phyloP scores from a whole-genome alignment of 1,139 yeast species.

The Nematodospora anomalae region DNA sequence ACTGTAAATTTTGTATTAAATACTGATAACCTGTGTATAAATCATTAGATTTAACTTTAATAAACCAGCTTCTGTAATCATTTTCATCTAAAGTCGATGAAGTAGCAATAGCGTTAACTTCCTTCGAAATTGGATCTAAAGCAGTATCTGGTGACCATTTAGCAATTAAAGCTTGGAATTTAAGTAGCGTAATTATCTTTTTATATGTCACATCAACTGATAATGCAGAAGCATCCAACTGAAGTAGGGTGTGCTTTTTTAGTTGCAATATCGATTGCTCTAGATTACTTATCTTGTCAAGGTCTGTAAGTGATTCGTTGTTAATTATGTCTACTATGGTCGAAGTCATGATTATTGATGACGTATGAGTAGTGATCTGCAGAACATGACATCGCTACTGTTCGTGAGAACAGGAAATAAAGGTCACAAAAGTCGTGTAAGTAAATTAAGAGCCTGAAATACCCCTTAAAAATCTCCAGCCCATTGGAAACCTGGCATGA shows the following conservation, averaged over 20 bases:
- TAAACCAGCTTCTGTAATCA: slow-evolving; percentile 5
- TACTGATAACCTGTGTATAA: slow-evolving; percentile 34
- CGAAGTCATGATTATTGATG: no score
- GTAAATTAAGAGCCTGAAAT: no score
- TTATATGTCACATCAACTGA: neutral
- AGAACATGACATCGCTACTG: no score
- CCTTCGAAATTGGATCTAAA: neutral
- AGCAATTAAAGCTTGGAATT: neutral
- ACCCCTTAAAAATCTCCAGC: no score
- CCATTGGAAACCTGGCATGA: no score
- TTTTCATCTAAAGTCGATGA: neutral
- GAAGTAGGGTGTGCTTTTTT: neutral
- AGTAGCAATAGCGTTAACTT: neutral
- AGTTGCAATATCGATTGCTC: neutral
- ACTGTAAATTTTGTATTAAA: slow-evolving; percentile 22
- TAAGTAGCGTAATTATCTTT: neutral
- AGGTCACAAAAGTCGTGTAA: no score
- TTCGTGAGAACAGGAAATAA: no score
- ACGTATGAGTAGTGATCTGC: no score
- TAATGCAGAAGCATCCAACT: neutral
- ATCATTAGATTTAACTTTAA: slow-evolving; percentile 19
- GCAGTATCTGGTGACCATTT: neutral
- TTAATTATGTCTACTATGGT: slow-evolving; percentile 2
- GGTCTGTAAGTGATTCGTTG: neutral
- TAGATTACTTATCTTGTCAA: neutral